phyloP scores from a whole-genome alignment of 2,329 filamentous ascomycete species.

The Hypoxylon sp. region DNA sequence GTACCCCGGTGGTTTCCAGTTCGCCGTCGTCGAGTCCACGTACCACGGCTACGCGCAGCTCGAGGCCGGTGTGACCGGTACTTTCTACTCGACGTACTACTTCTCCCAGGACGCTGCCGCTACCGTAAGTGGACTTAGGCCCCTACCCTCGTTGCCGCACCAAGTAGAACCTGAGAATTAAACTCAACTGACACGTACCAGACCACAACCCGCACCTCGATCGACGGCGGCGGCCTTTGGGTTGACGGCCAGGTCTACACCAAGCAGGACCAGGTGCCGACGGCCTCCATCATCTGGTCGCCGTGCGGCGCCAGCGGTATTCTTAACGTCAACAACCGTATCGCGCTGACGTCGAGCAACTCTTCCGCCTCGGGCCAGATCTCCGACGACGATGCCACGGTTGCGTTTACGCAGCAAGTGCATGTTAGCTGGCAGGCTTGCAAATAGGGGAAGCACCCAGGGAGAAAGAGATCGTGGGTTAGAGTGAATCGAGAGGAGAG shows the following conservation, averaged over 20 bases:
- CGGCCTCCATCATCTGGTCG: conserved; percentile 59
- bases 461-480: no score
- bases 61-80: conserved; percentile 58
- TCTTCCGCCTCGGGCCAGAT: conserved; percentile 54
- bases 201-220: conserved; percentile 59
- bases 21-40: conserved; percentile 59
- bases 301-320: conserved; percentile 60
- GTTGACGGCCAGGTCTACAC: conserved; percentile 59
- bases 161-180: neutral
- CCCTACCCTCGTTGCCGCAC: neutral
- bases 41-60: conserved; percentile 63
- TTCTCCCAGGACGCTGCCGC: conserved; percentile 59
- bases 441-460: conserved; percentile 34
- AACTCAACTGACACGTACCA: conserved; percentile 25
- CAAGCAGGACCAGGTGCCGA: conserved; percentile 59
- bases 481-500: neutral
- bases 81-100: conserved; percentile 61
- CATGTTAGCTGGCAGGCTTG: conserved; percentile 57
- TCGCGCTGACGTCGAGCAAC: conserved; percentile 55
- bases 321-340: conserved; percentile 62
- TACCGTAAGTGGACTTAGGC: conserved; percentile 47
- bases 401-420: conserved; percentile 59
- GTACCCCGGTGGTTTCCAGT: conserved; percentile 62
- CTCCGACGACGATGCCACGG: conserved; percentile 60
- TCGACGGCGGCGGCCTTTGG: conserved; percentile 58